A percentile compares a stretch with the other conserved stretches of the same genome.
phyloP scores from a whole-genome alignment of 179 eudicot genomes.

The Silene vulgaris region DNA sequence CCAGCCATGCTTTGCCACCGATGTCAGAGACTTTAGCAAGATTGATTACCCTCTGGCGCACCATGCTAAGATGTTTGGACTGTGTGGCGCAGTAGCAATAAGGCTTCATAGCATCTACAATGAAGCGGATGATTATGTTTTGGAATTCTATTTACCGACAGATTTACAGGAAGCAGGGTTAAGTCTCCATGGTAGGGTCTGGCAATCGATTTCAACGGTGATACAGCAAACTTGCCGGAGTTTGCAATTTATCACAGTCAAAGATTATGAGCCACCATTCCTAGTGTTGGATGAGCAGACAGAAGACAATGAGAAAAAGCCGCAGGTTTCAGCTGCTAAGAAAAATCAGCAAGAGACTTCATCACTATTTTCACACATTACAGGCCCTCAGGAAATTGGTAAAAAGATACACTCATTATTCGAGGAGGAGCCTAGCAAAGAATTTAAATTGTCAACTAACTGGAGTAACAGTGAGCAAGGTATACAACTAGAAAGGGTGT shows the following conservation, averaged over 20 bases:
- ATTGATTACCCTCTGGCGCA: constrained; percentile 64
- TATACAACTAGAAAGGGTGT: constrained; percentile 23
- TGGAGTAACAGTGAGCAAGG: constrained; percentile 33
- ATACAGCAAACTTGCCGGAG: constrained; percentile 41
- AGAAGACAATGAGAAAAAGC: constrained; percentile 23
- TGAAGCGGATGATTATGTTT: constrained; percentile 40
- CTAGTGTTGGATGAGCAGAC: constrained; percentile 15
- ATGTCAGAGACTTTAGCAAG: constrained; percentile 52
- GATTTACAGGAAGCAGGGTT: constrained; percentile 35
- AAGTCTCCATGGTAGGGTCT: constrained; percentile 30
- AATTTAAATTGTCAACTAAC: constrained; percentile 37
- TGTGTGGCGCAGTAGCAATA: constrained; percentile 60
- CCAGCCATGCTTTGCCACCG: constrained; percentile 55
- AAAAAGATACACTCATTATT: constrained; percentile 38
- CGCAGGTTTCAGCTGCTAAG: constrained; percentile 19
- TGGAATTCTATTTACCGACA: constrained; percentile 65
- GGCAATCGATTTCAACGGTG: constrained; percentile 37
- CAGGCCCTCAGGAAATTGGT: constrained; percentile 46
- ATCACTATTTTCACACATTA: constrained; percentile 50
- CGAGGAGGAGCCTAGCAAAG: constrained; percentile 43
- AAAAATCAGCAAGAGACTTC: constrained; percentile 34
- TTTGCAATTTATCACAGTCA: constrained; percentile 38
- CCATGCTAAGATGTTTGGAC: constrained; percentile 56
- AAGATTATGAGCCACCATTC: constrained; percentile 34
- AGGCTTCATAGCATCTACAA: constrained; percentile 39